phyloP scores from a whole-genome alignment of 139 green algal species.

The Coccomyxa sp. region DNA sequence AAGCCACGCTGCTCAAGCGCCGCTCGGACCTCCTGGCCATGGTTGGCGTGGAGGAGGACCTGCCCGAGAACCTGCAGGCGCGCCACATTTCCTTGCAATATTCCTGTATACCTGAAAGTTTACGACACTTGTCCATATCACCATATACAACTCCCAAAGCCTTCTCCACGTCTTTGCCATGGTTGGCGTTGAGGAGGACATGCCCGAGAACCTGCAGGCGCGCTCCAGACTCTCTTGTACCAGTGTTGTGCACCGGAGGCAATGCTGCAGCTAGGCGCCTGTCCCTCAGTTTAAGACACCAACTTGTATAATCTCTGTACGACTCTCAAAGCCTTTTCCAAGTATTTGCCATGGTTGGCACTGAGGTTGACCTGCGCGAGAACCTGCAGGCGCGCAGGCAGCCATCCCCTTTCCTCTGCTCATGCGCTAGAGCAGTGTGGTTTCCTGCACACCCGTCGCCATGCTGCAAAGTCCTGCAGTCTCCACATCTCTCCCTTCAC shows the following conservation, averaged over 20 bases:
- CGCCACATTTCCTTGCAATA: too few species aligned
- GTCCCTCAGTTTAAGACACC: too few species aligned
- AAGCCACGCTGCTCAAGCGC: slow-evolving; percentile 29
- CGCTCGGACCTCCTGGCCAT: slow-evolving; percentile 26
- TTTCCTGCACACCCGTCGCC: too few species aligned
- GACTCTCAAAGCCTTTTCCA: neutral
- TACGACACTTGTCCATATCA: neutral
- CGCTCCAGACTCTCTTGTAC: neutral
- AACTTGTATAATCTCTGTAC: too few species aligned
- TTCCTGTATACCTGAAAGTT: neutral
- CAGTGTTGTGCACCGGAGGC: neutral
- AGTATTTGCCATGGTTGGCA: neutral
- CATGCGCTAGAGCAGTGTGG: too few species aligned
- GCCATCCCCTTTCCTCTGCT: too few species aligned
- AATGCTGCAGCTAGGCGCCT: too few species aligned
- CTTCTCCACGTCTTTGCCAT: neutral
- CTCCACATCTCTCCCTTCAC: too few species aligned
- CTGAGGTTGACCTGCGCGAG: slow-evolving; percentile 14
- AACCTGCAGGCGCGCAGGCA: slow-evolving; percentile 3
- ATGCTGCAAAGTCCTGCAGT: too few species aligned
- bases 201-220: slow-evolving; percentile 19
- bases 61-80: slow-evolving; percentile 20
- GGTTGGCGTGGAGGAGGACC: slow-evolving; percentile 16
- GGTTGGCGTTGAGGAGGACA: slow-evolving; percentile 7
- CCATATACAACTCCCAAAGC: neutral